These are phyloP conservation scores for Penicillium sp. DNA, from an alignment of 2,329 filamentous ascomycete genomes.

Conservation along the genomic window DNA sequence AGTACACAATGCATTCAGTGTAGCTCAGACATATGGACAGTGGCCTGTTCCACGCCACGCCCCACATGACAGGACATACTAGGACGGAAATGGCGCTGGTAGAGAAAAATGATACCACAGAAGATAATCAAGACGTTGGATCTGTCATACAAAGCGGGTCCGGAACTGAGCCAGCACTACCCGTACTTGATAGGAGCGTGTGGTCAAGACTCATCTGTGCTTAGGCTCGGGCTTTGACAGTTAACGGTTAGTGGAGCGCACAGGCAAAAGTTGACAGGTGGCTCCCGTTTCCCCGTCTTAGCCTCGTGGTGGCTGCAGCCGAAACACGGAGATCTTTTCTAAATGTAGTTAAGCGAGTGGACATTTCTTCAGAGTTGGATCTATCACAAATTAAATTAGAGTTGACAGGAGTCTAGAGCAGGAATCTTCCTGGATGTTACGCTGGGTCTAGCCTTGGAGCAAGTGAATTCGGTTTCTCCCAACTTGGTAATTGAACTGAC, in stretches of 20 bases:
- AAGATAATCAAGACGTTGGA: background rate
- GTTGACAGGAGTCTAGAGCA: background rate
- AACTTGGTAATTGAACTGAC: background rate
- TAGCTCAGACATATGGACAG: background rate
- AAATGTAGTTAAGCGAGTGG: background rate
- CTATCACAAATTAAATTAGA: background rate
- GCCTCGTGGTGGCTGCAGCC: background rate
- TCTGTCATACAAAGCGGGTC: background rate
- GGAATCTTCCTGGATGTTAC: background rate
- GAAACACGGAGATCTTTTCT: background rate
- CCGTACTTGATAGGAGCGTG: background rate
- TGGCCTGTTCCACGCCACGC: background rate
- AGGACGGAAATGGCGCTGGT: background rate
- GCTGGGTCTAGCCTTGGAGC: background rate
- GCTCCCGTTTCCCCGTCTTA: background rate
- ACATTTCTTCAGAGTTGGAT: background rate
- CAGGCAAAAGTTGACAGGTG: background rate
- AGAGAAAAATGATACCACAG: background rate
- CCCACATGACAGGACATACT: background rate
- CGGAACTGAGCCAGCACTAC: background rate
- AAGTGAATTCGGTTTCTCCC: background rate
- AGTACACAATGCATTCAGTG: background rate
- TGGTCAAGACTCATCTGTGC: background rate
- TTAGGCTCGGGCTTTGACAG: conserved; percentile 1
- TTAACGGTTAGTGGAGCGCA: background rate